A percentile compares a stretch with the other conserved stretches of the same genome.
Conservation (phyloP, 306 rosid species). For the Cicer judaicum region DNA sequence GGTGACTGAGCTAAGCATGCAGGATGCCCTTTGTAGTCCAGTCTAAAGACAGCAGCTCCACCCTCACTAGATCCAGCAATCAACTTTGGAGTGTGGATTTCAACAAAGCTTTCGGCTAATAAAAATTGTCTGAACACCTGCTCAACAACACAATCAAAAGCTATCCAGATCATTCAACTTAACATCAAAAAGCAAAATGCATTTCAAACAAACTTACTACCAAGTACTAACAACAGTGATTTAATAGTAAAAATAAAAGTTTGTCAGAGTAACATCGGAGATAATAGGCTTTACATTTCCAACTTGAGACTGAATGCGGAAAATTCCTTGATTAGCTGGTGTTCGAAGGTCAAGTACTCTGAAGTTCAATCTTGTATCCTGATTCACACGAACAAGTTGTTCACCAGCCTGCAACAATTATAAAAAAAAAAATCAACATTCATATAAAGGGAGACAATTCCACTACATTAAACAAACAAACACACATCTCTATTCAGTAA, state of each 20-base stretch:
- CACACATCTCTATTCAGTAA: background rate
- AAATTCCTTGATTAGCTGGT: constrained; percentile 85
- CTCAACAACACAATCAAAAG: constrained; percentile 31
- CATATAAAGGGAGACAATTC: background rate
- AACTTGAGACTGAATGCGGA: constrained; percentile 71
- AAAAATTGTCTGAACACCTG: constrained; percentile 85
- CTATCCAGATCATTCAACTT: background rate
- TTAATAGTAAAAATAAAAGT: background rate
- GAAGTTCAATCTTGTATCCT: constrained; percentile 80
- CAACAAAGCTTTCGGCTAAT: constrained; percentile 52
- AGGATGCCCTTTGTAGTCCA: constrained; percentile 85
- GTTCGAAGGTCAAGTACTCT: constrained; percentile 80
- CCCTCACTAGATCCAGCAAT: constrained; percentile 97
- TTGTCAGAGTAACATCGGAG: constrained; percentile 17
- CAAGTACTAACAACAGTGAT: background rate
- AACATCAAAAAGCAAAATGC: constrained; percentile 7
- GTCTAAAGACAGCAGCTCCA: constrained; percentile 88
- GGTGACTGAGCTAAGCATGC: constrained; percentile 99
- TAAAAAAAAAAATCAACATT: constrained; percentile 39
- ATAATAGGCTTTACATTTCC: constrained; percentile 52
- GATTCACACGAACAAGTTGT: constrained; percentile 82
- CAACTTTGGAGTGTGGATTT: constrained; percentile 85
- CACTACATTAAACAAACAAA: background rate
- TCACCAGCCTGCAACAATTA: constrained; percentile 74
- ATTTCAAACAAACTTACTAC: constrained; percentile 1